These are phyloP conservation scores for Rhodamnia argentea DNA, from an alignment of 345 rosid species.

Conservation along the genomic window DNA sequence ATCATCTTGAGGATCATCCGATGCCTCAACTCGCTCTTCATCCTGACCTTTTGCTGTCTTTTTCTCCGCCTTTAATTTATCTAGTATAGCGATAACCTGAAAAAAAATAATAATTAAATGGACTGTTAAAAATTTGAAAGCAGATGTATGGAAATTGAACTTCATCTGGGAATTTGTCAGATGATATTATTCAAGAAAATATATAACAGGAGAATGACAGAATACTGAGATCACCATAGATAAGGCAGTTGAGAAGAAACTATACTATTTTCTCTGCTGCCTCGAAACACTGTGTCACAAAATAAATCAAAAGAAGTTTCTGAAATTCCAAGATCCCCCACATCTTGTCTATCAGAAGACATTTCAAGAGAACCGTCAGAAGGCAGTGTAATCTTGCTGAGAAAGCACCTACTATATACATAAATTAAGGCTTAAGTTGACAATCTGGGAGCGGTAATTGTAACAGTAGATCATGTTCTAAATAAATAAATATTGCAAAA, in stretches of 20 bases:
- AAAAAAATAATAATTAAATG: background rate
- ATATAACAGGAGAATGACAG: background rate
- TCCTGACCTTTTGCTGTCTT: conserved; percentile 10
- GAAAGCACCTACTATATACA: background rate
- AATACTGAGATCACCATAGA: background rate
- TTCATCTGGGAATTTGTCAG: background rate
- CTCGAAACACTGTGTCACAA: background rate
- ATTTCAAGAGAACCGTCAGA: background rate
- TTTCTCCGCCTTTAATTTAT: conserved; percentile 66
- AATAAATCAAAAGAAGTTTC: background rate
- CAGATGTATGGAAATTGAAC: background rate
- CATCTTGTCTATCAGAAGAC: background rate
- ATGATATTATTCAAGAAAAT: background rate
- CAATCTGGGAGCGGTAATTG: background rate
- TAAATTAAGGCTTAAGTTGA: background rate
- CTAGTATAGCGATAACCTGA: conserved; percentile 77
- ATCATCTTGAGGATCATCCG: conserved; percentile 28
- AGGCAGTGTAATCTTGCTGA: background rate
- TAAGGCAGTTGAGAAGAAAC: background rate
- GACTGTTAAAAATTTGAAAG: background rate
- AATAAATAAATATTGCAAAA: background rate
- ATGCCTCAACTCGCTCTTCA: conserved; percentile 15
- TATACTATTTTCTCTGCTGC: background rate
- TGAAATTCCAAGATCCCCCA: background rate
- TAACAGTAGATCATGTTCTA: background rate